Percentiles rank a stretch among this genome's conserved stretches.
phyloP scores from a whole-genome alignment of 805 yeast species.

The Lipomyces starkeyi region DNA sequence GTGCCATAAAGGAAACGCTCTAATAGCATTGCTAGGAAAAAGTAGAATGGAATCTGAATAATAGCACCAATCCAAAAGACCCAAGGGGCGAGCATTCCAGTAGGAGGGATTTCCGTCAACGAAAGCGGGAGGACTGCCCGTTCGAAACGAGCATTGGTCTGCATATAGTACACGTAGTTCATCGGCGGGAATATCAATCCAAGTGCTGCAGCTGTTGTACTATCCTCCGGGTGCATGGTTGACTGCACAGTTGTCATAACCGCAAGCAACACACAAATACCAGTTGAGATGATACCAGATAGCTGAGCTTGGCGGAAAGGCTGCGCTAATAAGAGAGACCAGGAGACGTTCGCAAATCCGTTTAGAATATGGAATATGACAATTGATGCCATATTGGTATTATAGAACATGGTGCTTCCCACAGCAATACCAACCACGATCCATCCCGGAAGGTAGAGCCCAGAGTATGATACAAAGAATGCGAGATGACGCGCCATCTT shows the following conservation, averaged over 20 bases:
- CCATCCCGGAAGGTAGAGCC: constrained; percentile 47
- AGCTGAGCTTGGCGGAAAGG: constrained; percentile 45
- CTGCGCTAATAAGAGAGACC: constrained; percentile 43
- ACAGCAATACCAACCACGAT: constrained; percentile 43
- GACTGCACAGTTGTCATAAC: constrained; percentile 45
- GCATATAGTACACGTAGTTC: constrained; percentile 46
- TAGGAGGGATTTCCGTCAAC: constrained; percentile 43
- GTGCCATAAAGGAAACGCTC: constrained; percentile 43
- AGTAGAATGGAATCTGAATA: constrained; percentile 44
- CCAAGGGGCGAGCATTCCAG: constrained; percentile 35
- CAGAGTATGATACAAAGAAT: constrained; percentile 43
- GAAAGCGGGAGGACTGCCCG: constrained; percentile 38
- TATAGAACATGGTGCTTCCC: constrained; percentile 39
- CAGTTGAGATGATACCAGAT: constrained; percentile 47
- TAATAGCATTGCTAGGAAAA: constrained; percentile 40
- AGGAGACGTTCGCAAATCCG: constrained; percentile 46
- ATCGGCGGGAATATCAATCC: constrained; percentile 47
- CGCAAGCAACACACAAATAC: constrained; percentile 44
- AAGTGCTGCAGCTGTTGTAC: constrained; percentile 43
- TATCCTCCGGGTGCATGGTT: constrained; percentile 38
- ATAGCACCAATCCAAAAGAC: constrained; percentile 46
- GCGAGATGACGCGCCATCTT: constrained; percentile 42
- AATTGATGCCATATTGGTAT: constrained; percentile 40
- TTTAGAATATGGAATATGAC: constrained; percentile 45
- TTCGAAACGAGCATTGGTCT: constrained; percentile 45